Evolutionary conservation across 2,329 filamentous ascomycete species (phyloP).

Genomic region (Ceratocystis albifundus): DNA sequence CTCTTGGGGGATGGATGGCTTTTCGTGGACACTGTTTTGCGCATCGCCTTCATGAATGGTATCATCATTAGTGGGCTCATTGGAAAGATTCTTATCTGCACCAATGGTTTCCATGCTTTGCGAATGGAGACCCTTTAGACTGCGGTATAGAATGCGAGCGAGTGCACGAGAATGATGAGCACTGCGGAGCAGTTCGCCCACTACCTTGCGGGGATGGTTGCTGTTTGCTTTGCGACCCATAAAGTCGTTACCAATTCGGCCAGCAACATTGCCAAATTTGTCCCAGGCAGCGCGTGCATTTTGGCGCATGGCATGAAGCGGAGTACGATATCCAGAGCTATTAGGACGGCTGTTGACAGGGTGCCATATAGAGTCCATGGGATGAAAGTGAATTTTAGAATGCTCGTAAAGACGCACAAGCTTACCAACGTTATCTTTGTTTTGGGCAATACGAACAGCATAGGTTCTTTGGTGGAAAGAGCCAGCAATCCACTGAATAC

Average conservation of each 20-base stretch:
- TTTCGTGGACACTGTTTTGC: constrained; percentile 18
- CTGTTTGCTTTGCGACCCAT: constrained; percentile 59
- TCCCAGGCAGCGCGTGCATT: constrained; percentile 64
- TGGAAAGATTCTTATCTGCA: constrained; percentile 10
- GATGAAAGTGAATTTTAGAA: constrained; percentile 60
- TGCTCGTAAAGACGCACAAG: constrained; percentile 52
- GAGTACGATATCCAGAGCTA: constrained; percentile 56
- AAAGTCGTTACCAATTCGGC: constrained; percentile 79
- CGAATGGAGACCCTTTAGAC: constrained; percentile 39
- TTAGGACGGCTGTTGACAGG: constrained; percentile 31
- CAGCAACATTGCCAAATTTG: constrained; percentile 75
- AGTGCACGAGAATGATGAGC: constrained; percentile 69
- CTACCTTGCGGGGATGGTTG: constrained; percentile 73
- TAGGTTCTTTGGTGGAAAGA: constrained; percentile 89
- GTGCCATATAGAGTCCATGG: constrained; percentile 41
- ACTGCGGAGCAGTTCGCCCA: constrained; percentile 62
- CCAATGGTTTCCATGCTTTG: constrained; percentile 10
- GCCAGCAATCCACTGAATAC: constrained; percentile 89
- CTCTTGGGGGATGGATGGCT: constrained; percentile 5
- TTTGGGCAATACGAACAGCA: constrained; percentile 76
- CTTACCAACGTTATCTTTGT: constrained; percentile 72
- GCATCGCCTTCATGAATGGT: constrained; percentile 6
- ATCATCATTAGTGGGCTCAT: constrained; percentile 1
- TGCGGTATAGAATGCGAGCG: constrained; percentile 77
- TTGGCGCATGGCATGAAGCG: constrained; percentile 59